Percentiles rank a stretch among this genome's conserved stretches.
These are phyloP conservation scores for Thermoascus crustaceus DNA, from an alignment of 2,329 filamentous ascomycete species.

Conservation along the genomic window DNA sequence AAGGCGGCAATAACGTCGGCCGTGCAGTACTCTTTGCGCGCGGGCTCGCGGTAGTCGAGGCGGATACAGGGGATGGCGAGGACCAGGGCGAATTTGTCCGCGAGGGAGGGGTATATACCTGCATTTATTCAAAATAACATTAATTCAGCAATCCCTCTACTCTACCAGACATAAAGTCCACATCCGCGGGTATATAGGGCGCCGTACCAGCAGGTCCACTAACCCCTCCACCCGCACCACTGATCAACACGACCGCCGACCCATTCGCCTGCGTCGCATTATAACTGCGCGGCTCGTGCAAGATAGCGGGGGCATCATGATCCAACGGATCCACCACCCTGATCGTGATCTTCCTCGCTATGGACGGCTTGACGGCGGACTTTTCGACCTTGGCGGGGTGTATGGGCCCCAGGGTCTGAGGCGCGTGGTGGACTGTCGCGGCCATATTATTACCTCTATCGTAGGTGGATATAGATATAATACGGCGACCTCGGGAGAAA, in stretches of 20 bases:
- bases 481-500: no score
- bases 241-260: conserved; percentile 22
- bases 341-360: conserved; percentile 9
- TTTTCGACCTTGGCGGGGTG: conserved; percentile 11
- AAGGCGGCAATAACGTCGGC: conserved; percentile 31
- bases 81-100: conserved; percentile 34
- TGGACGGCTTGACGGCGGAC: conserved; percentile 9
- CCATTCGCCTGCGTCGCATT: conserved; percentile 6
- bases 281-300: conserved; percentile 9
- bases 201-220: conserved; percentile 31
- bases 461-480: not conserved
- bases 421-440: not conserved
- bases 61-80: conserved; percentile 32
- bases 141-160: not conserved
- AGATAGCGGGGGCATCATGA: conserved; percentile 10
- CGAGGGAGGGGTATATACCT: conserved; percentile 33
- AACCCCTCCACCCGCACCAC: conserved; percentile 31
- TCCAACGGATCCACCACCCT: conserved; percentile 8
- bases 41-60: conserved; percentile 35
- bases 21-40: conserved; percentile 27
- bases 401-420: conserved; percentile 6
- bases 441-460: not conserved
- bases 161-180: not conserved
- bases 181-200: not conserved
- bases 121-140: no score